Evolutionary conservation across 139 green algal species (phyloP).

Genomic region (Yamagishiella unicocca): DNA sequence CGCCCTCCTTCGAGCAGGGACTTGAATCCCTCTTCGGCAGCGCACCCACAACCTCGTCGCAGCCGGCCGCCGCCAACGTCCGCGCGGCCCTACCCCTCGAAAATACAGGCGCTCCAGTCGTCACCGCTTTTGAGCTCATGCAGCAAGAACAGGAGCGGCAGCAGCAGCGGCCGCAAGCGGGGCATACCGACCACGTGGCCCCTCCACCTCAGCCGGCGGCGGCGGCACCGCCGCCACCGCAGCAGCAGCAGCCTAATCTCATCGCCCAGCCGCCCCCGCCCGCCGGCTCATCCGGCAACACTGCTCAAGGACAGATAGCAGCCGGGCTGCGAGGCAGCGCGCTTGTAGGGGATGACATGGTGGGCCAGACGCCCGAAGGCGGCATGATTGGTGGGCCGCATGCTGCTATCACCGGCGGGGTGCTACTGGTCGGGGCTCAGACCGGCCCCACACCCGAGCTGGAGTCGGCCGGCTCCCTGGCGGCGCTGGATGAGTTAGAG

Average conservation of each 20-base stretch:
- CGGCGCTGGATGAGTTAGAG: conserved; percentile 22
- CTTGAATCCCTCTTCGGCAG: too few relatives aligned
- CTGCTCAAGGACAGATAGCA: not conserved
- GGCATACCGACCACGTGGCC: not conserved
- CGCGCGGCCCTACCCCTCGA: conserved; percentile 44
- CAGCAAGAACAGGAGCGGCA: not conserved
- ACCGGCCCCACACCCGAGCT: not conserved
- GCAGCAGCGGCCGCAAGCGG: not conserved
- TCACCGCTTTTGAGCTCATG: conserved; percentile 20
- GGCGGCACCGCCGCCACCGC: not conserved
- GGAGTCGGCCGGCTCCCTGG: conserved; percentile 8
- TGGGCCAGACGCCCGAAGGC: not conserved
- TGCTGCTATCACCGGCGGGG: not conserved
- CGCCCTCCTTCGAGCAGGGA: too few relatives aligned
- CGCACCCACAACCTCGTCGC: too few relatives aligned
- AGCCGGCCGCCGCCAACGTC: not conserved
- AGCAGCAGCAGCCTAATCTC: not conserved
- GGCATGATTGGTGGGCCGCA: not conserved
- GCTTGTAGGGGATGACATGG: not conserved
- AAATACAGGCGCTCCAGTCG: not conserved
- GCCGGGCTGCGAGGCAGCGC: too few relatives aligned
- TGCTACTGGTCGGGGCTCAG: not conserved
- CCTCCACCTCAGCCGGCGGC: not conserved
- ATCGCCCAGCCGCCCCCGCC: not conserved
- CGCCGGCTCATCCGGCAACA: not conserved